These are phyloP conservation scores for Cyclaneusma minus DNA, from an alignment of 2,329 filamentous ascomycete species.

Conservation along the genomic window DNA sequence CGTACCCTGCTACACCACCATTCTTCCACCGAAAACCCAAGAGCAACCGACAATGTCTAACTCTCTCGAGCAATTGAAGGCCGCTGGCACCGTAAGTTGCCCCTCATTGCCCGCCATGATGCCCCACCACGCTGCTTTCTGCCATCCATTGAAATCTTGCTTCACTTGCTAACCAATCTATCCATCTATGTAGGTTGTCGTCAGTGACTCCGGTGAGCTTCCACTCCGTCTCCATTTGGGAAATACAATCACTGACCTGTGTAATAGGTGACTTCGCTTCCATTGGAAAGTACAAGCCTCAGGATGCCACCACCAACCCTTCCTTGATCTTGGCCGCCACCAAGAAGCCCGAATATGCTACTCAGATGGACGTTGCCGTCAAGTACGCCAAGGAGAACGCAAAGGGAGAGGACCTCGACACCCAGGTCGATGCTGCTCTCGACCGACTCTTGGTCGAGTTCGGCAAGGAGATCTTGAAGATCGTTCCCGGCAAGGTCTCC, in stretches of 20 bases:
- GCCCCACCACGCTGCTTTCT: too few species aligned
- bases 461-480: slow-evolving; percentile 91
- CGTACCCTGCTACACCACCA: too few species aligned
- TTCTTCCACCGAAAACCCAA: too few species aligned
- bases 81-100: slow-evolving; percentile 77
- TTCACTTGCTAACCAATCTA: too few species aligned
- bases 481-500: slow-evolving; percentile 96
- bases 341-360: slow-evolving; percentile 94
- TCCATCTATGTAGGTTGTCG: slow-evolving; percentile 54
- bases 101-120: slow-evolving; percentile 4
- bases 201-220: slow-evolving; percentile 81
- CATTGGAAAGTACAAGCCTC: slow-evolving; percentile 99
- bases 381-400: slow-evolving; percentile 70
- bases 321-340: slow-evolving; percentile 95
- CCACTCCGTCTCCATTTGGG: slow-evolving; percentile 1
- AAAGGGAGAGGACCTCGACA: slow-evolving; percentile 48
- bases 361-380: slow-evolving; percentile 75
- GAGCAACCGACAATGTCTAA: slow-evolving; percentile 71
- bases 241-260: slow-evolving; percentile 9
- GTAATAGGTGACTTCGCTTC: slow-evolving; percentile 59
- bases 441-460: slow-evolving; percentile 96
- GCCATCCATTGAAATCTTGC: slow-evolving; percentile 8
- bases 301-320: slow-evolving; percentile 99
- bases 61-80: slow-evolving; percentile 94
- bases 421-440: slow-evolving; percentile 77